Evolutionary conservation across 2,329 filamentous ascomycete genomes (phyloP), one percentile per base, ranked within the genome.

Genomic region (Curvularia sp.): DNA sequence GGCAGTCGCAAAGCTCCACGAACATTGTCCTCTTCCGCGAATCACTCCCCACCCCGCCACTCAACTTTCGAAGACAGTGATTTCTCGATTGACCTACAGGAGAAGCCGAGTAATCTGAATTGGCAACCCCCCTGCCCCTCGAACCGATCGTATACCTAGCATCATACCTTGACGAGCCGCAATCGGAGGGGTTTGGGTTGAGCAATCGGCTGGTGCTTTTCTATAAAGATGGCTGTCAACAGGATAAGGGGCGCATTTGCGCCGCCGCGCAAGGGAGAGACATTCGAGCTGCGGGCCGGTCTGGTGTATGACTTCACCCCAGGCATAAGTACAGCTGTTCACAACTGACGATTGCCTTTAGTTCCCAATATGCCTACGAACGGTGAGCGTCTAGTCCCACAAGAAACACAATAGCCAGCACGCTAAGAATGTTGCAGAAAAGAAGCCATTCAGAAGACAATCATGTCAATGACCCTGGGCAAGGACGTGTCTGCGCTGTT

Each of bases 391-490:
- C 38, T 49, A 41, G 45, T 46, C 19, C 7, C 30, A 27, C 21
- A 18, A 32, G 10, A 21, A 6, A 27, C n/a, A n/a, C 6, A 46
- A 21, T 9, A 12, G n/a, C 13, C 15, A 19, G 32, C 5, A 63
- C 71, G 78, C 78, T 80, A 64, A 80, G 51, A 57, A 42, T 59
- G 27, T 39, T 54, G 45, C 61, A 87, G 93, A 74, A 99, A 99
- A 80, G 95, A 99, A 83, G 91, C 95, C 23, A 99, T 99, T 70
- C 95, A 99, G 78, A 98, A 97, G 85, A 99, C 95, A 65, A 99
- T 99, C 81, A 98, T 98, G 93, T 93, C 95, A 76, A 99, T 99
- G 95, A 99, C 95, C 1, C 79, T 99, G 70, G 95, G 95, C 78
- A 99, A 99, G 80, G 95, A 99, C 80, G 95, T 99, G 59, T 99